phyloP scores from a whole-genome alignment of 805 yeast genomes.

The Scheffersomyces amazonensis region DNA sequence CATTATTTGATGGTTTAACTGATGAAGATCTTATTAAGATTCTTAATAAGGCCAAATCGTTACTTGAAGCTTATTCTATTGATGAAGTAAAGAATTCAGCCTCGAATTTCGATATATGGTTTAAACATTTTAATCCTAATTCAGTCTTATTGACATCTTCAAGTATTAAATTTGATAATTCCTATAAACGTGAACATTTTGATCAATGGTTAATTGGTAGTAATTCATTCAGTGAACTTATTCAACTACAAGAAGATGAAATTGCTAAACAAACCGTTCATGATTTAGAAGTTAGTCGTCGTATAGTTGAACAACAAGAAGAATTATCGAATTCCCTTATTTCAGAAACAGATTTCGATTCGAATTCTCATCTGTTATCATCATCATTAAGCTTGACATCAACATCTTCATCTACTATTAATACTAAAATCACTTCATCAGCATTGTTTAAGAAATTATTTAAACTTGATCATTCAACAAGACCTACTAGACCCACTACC shows the following conservation, averaged over 20 bases:
- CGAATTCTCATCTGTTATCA: constrained; percentile 25
- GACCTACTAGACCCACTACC: background rate
- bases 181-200: constrained; percentile 5
- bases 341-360: constrained; percentile 13
- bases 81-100: constrained; percentile 14
- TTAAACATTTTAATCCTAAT: constrained; percentile 25
- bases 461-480: constrained; percentile 9
- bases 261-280: constrained; percentile 23
- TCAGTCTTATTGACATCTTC: constrained; percentile 38
- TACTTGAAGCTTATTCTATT: constrained; percentile 23
- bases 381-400: constrained; percentile 33
- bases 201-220: constrained; percentile 1
- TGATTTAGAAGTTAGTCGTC: constrained; percentile 21
- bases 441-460: constrained; percentile 27
- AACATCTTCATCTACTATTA: constrained; percentile 23
- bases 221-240: constrained; percentile 9
- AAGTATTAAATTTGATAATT: constrained; percentile 6
- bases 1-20: constrained; percentile 21
- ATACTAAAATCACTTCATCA: constrained; percentile 28
- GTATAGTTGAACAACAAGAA: constrained; percentile 22
- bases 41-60: constrained; percentile 20
- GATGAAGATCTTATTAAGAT: constrained; percentile 27
- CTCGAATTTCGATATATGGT: constrained; percentile 30
- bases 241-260: constrained; percentile 30
- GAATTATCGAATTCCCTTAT: constrained; percentile 15